Conservation (phyloP, 108 stramenopile species). For the Aurantiochytrium sp. region DNA sequence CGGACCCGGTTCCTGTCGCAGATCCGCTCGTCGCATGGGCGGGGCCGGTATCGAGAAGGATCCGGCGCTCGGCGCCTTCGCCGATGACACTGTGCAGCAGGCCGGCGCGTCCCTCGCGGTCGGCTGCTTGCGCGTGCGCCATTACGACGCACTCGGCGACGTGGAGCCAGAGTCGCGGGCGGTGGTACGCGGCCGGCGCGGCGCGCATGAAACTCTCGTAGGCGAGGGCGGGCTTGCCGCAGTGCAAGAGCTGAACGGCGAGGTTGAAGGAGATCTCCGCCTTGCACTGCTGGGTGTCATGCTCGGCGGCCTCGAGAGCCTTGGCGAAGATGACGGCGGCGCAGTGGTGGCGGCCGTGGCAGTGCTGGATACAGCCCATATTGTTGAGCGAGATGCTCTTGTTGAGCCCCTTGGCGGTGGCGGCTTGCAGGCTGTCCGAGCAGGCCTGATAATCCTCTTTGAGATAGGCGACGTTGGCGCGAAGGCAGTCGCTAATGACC, state of each 20-base stretch:
- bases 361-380: constrained; percentile 4
- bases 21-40: too few relatives aligned
- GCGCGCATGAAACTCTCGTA: neutral
- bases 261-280: neutral
- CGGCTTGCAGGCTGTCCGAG: neutral
- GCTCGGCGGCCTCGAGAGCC: neutral
- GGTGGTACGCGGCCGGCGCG: neutral
- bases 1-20: too few relatives aligned
- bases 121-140: neutral
- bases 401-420: neutral
- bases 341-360: neutral
- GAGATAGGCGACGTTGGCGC: neutral
- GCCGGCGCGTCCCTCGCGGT: neutral
- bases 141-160: constrained; percentile 9
- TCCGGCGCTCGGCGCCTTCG: neutral
- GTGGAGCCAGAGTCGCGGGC: neutral
- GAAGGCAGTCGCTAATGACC: neutral
- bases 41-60: neutral
- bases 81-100: neutral
- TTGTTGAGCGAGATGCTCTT: neutral
- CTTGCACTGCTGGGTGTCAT: neutral
- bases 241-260: neutral
- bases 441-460: neutral
- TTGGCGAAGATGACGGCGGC: neutral
- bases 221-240: neutral